Conservation (phyloP, 2,329 filamentous ascomycete genomes). For the Chrysoporthe cubensis region DNA sequence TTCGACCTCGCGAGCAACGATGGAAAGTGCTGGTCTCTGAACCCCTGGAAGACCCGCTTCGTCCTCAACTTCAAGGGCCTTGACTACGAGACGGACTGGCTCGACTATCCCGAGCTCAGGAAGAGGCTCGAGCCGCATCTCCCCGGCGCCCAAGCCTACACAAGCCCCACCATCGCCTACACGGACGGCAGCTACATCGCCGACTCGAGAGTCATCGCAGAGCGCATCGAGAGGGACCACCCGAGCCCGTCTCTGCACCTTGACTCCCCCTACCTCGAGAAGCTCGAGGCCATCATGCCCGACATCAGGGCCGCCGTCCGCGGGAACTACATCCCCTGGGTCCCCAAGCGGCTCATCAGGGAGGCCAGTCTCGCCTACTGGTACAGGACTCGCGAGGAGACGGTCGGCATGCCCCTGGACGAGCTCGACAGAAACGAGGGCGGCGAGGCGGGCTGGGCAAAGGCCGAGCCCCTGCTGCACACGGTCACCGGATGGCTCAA, state of each 20-base stretch:
- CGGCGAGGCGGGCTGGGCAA: slow-evolving; percentile 54
- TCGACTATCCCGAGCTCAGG: slow-evolving; percentile 68
- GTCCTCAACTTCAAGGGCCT: slow-evolving; percentile 70
- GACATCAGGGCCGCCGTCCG: slow-evolving; percentile 39
- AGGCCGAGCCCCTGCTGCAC: slow-evolving; percentile 42
- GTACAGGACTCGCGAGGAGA: slow-evolving; percentile 51
- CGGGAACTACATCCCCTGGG: slow-evolving; percentile 49
- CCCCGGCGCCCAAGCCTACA: slow-evolving; percentile 48
- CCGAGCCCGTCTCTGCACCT: slow-evolving; percentile 63
- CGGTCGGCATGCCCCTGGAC: slow-evolving; percentile 56
- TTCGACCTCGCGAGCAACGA: slow-evolving; percentile 66
- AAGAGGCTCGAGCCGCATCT: slow-evolving; percentile 58
- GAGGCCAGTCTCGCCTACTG: slow-evolving; percentile 59
- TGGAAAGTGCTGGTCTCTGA: slow-evolving; percentile 63
- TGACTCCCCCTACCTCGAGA: slow-evolving; percentile 53
- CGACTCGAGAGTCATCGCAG: slow-evolving; percentile 66
- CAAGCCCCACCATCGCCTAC: slow-evolving; percentile 59
- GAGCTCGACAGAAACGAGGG: slow-evolving; percentile 52
- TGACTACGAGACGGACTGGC: slow-evolving; percentile 70
- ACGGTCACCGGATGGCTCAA: slow-evolving; percentile 52
- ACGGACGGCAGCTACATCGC: slow-evolving; percentile 63
- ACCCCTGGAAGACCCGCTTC: slow-evolving; percentile 73
- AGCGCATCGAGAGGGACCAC: slow-evolving; percentile 60
- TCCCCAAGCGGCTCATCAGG: slow-evolving; percentile 57
- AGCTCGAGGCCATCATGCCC: slow-evolving; percentile 47